Conservation (phyloP, 2,329 filamentous ascomycete species). For the Talaromyces sp. region DNA sequence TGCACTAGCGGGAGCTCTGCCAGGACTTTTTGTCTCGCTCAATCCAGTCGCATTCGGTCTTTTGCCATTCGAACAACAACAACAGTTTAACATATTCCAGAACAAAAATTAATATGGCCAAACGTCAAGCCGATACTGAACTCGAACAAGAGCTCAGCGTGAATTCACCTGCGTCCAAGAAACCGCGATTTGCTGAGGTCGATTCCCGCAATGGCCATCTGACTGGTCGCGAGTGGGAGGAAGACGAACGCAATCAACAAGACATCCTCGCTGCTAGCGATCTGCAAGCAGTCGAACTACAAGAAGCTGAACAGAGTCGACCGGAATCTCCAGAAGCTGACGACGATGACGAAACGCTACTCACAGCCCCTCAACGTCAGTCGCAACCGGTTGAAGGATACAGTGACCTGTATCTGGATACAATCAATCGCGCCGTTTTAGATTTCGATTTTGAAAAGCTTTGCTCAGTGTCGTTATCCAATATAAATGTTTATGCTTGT, state of each 20-base stretch:
- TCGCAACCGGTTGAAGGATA: conserved; percentile 79
- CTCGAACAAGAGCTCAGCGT: conserved; percentile 31
- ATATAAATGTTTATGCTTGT: conserved; percentile 98
- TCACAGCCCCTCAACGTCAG: conserved; percentile 54
- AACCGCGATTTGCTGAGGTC: conserved; percentile 37
- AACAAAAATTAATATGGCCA: conserved; percentile 36
- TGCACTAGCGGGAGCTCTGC: conserved; percentile 7
- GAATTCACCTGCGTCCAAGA: conserved; percentile 43
- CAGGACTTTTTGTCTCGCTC: conserved; percentile 6
- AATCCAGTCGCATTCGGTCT: not conserved
- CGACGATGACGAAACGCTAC: conserved; percentile 28
- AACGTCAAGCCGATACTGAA: conserved; percentile 43
- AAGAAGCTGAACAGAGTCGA: conserved; percentile 28
- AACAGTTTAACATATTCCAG: conserved; percentile 6
- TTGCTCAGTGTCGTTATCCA: conserved; percentile 90
- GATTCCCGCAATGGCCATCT: conserved; percentile 26
- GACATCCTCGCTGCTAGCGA: conserved; percentile 55
- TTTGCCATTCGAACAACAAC: not conserved
- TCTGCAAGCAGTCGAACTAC: conserved; percentile 58
- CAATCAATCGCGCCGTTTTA: conserved; percentile 83
- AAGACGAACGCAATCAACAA: conserved; percentile 33
- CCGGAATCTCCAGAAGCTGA: conserved; percentile 29
- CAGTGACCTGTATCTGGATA: conserved; percentile 94
- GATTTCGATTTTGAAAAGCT: conserved; percentile 99
- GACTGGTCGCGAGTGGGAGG: conserved; percentile 29